These are phyloP conservation scores for Heteromeles arbutifolia DNA, from an alignment of 306 rosid genomes.

Conservation along the genomic window DNA sequence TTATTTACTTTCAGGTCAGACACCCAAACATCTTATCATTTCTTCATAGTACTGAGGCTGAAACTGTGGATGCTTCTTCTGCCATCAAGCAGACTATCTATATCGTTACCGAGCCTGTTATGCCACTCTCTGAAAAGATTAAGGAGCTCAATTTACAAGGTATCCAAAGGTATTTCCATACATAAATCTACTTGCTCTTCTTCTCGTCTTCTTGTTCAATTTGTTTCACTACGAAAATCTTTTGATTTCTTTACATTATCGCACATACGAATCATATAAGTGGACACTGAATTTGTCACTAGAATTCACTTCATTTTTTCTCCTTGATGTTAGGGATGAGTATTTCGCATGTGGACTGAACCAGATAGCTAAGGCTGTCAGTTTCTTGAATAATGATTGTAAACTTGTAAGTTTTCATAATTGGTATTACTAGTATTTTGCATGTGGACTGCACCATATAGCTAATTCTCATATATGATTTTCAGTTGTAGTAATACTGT, in stretches of 20 bases:
- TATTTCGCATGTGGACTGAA: constrained; percentile 94
- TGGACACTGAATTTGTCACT: background rate
- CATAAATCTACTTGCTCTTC: constrained; percentile 3
- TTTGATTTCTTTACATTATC: background rate
- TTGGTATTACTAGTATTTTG: background rate
- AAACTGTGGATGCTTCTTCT: constrained; percentile 55
- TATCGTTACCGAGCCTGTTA: constrained; percentile 94
- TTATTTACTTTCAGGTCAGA: constrained; percentile 64
- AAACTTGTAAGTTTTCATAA: constrained; percentile 66
- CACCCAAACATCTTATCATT: constrained; percentile 96
- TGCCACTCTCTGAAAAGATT: constrained; percentile 80
- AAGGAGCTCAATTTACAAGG: constrained; percentile 82
- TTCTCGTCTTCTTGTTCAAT: background rate
- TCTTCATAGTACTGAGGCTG: constrained; percentile 89
- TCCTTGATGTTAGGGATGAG: constrained; percentile 65
- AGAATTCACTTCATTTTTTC: background rate
- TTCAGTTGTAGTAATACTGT: background rate
- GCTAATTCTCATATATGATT: background rate
- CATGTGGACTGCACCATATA: background rate
- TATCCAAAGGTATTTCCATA: constrained; percentile 60
- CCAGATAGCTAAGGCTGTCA: constrained; percentile 94
- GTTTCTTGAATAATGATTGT: constrained; percentile 97
- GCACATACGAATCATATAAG: background rate
- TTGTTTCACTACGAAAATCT: background rate
- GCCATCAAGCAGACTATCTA: constrained; percentile 74